phyloP scores from a whole-genome alignment of 78 protist species.

The Isochrysis galbana region DNA sequence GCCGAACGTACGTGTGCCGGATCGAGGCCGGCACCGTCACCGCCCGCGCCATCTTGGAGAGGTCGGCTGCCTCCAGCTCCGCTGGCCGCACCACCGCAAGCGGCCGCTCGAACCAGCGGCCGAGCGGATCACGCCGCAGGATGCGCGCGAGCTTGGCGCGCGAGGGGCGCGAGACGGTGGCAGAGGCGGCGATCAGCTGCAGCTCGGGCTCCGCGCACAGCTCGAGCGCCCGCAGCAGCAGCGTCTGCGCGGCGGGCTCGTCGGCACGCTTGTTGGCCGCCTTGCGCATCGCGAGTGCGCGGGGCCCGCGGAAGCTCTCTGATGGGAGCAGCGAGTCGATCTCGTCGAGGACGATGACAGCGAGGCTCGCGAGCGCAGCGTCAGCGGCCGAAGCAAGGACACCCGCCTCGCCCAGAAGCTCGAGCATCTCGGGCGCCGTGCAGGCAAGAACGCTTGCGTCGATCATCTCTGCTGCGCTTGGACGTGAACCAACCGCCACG shows the following conservation, averaged over 20 bases:
- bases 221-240: neutral
- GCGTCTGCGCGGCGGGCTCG: neutral
- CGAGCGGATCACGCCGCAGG: conserved; percentile 8
- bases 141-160: neutral
- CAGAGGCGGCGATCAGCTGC: conserved; percentile 22
- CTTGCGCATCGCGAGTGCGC: neutral
- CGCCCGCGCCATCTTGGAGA: neutral
- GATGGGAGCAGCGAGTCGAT: neutral
- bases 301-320: neutral
- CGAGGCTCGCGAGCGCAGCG: neutral
- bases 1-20: neutral
- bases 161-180: neutral
- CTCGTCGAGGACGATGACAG: neutral
- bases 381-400: neutral
- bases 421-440: neutral
- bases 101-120: neutral
- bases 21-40: neutral
- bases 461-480: neutral
- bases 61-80: neutral
- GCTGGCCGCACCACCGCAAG: neutral
- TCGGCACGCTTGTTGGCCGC: too few species aligned
- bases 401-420: neutral
- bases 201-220: neutral
- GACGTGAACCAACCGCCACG: neutral
- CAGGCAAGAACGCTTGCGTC: neutral